Conservation (phyloP, 306 rosid genomes). For the Neltuma alba region DNA sequence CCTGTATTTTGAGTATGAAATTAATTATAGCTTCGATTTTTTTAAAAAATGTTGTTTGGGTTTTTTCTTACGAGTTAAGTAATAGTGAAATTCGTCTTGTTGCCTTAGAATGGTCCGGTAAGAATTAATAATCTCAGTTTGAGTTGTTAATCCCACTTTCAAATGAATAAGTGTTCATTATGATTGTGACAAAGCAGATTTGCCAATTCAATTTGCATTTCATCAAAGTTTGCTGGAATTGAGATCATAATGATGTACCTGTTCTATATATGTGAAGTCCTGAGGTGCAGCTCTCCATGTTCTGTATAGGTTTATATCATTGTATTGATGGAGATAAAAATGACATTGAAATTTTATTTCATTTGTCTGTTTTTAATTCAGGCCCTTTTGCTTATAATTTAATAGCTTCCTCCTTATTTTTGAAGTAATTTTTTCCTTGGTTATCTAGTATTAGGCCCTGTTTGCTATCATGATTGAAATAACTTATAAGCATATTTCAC, state of each 20-base stretch:
- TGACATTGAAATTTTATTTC: constrained; percentile 1
- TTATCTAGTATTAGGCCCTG: too few species aligned
- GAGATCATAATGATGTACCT: background rate
- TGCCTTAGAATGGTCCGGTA: constrained; percentile 19
- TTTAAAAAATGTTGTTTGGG: background rate
- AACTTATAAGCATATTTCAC: too few species aligned
- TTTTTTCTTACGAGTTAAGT: constrained; percentile 6
- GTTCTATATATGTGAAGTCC: background rate
- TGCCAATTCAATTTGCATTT: constrained; percentile 25
- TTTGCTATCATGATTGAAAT: too few species aligned
- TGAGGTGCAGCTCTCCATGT: background rate
- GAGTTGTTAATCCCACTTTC: constrained; percentile 8
- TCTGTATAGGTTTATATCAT: background rate
- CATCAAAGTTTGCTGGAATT: constrained; percentile 17
- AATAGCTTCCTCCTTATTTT: background rate
- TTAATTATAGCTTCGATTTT: background rate
- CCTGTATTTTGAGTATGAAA: constrained; percentile 26
- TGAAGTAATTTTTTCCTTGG: background rate
- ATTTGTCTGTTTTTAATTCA: background rate
- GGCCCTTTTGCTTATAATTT: background rate
- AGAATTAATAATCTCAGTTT: constrained; percentile 3
- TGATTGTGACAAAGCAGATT: background rate
- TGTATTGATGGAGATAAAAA: background rate
- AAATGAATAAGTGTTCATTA: constrained; percentile 16
- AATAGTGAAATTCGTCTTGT: background rate